A percentile compares a stretch with the other conserved stretches of the same genome.
phyloP scores from a whole-genome alignment of 768 basidiomycete genomes.

The Rhodotorula babjevae region DNA sequence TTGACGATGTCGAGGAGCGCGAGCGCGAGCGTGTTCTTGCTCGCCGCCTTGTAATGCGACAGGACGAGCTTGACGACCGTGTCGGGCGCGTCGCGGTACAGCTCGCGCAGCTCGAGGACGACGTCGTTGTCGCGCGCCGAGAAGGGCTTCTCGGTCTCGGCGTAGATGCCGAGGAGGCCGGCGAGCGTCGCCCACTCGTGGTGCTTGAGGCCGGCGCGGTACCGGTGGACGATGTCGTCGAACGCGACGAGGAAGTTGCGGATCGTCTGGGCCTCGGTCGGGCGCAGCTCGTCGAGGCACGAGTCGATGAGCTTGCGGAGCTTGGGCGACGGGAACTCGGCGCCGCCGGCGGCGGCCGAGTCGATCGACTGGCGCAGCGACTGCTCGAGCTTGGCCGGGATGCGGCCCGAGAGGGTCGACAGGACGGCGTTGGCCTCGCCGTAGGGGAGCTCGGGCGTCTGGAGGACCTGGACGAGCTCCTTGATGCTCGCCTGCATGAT shows the following conservation, averaged over 20 bases:
- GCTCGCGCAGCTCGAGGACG: constrained; percentile 80
- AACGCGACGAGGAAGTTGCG: constrained; percentile 65
- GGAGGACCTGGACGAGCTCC: constrained; percentile 74
- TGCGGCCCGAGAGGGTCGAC: constrained; percentile 82
- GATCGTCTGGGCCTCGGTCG: constrained; percentile 76
- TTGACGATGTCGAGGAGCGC: constrained; percentile 86
- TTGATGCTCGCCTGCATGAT: constrained; percentile 81
- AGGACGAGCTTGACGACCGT: constrained; percentile 78
- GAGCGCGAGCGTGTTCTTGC: constrained; percentile 83
- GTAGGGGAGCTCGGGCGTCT: constrained; percentile 81
- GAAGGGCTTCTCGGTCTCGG: constrained; percentile 82
- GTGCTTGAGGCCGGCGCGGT: constrained; percentile 72
- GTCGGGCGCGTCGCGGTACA: constrained; percentile 86
- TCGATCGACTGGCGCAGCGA: constrained; percentile 73
- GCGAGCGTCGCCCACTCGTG: constrained; percentile 80
- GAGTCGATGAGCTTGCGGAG: constrained; percentile 82
- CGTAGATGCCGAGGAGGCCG: constrained; percentile 69
- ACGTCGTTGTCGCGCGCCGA: constrained; percentile 90
- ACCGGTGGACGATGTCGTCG: constrained; percentile 70
- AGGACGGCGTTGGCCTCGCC: constrained; percentile 77
- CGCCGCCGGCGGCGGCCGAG: constrained; percentile 58
- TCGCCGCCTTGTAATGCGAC: constrained; percentile 90
- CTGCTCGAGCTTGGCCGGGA: constrained; percentile 87
- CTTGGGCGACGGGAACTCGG: constrained; percentile 82
- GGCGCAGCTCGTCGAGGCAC: constrained; percentile 69